phyloP scores from a whole-genome alignment of 2,329 filamentous ascomycete species.

The Colletotrichum sp. region DNA sequence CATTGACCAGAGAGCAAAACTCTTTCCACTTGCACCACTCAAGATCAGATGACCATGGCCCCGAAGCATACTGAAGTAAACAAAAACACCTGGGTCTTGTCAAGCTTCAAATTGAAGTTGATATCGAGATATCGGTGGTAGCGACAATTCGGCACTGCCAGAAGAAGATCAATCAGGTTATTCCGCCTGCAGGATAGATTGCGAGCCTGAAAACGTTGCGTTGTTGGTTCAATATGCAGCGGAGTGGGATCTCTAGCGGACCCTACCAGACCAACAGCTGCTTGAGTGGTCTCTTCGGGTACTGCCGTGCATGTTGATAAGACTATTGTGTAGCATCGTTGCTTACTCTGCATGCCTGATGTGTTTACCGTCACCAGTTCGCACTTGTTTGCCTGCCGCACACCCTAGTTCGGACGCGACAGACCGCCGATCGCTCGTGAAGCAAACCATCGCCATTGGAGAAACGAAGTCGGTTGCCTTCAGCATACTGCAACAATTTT shows the following conservation, averaged over 20 bases:
- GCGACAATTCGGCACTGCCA: no score
- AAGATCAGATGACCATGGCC: no score
- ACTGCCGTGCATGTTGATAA: background rate
- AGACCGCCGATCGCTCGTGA: background rate
- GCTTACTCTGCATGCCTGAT: background rate
- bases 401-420: background rate
- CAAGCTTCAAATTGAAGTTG: no score
- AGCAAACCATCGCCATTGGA: background rate
- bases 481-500: accelerated
- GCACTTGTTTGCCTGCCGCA: accelerated
- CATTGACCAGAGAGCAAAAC: no score
- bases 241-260: background rate
- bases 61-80: no score
- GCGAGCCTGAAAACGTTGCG: no score
- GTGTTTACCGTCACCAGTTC: accelerated
- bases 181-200: no score
- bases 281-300: background rate
- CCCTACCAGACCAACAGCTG: background rate
- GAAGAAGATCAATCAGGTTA: no score
- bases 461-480: background rate
- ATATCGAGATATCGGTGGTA: no score
- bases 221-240: background rate
- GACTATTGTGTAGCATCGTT: background rate
- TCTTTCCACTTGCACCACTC: no score
- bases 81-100: no score